These are phyloP conservation scores for Biscogniauxia sp. DNA, from an alignment of 2,329 filamentous ascomycete species.

Conservation along the genomic window DNA sequence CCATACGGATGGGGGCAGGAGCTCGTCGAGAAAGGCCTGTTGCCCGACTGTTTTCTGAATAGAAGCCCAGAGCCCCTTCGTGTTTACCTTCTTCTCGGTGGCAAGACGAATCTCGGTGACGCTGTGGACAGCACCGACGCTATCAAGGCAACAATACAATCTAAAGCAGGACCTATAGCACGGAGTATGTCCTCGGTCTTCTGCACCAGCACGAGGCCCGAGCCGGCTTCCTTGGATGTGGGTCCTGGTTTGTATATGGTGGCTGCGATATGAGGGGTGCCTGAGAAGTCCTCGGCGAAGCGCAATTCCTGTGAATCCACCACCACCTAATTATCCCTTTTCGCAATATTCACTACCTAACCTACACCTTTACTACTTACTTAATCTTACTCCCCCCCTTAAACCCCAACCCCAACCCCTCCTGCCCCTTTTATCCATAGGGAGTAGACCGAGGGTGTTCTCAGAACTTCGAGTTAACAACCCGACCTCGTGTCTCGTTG, in stretches of 20 bases:
- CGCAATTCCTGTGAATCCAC: conserved; percentile 24
- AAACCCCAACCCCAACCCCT: too few species aligned
- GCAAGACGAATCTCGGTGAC: conserved; percentile 19
- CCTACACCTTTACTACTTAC: too few species aligned
- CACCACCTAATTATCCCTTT: too few species aligned
- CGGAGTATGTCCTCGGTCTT: conserved; percentile 21
- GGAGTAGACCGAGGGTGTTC: too few species aligned
- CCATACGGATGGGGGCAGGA: conserved; percentile 26
- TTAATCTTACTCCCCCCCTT: too few species aligned
- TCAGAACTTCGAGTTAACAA: too few species aligned
- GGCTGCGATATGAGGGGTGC: conserved; percentile 28
- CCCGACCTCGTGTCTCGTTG: too few species aligned
- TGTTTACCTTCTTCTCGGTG: conserved; percentile 19
- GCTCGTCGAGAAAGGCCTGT: conserved; percentile 26
- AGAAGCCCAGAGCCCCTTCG: conserved; percentile 6
- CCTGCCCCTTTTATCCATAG: too few species aligned
- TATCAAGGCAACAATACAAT: conserved; percentile 21
- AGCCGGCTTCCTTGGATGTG: conserved; percentile 24
- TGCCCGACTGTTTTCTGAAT: conserved; percentile 24
- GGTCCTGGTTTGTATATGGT: conserved; percentile 30
- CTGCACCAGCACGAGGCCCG: conserved; percentile 19
- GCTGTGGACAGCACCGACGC: conserved; percentile 26
- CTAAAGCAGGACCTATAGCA: conserved; percentile 26
- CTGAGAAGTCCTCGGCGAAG: conserved; percentile 28
- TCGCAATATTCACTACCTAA: too few species aligned